phyloP scores from a whole-genome alignment of 805 yeast species.

The Alloascoidea hylecoeti region DNA sequence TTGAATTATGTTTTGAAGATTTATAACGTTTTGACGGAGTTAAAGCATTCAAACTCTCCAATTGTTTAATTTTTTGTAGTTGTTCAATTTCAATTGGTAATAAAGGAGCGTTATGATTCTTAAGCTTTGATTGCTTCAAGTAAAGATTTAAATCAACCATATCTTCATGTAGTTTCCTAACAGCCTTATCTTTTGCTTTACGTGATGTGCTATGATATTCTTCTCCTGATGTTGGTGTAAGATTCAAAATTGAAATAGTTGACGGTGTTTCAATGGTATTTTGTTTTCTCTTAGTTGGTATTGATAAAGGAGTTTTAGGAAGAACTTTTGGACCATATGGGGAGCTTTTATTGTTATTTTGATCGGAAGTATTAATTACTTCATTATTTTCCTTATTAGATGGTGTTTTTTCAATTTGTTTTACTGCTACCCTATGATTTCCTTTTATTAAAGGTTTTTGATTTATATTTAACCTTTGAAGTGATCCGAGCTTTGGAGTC shows the following conservation, averaged over 20 bases:
- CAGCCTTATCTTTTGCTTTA: not conserved
- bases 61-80: not conserved
- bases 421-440: not conserved
- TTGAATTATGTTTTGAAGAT: not conserved
- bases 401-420: not conserved
- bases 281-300: not conserved
- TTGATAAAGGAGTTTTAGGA: not conserved
- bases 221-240: not conserved
- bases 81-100: not conserved
- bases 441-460: not conserved
- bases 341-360: not conserved
- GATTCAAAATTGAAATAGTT: not conserved
- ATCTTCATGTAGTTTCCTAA: not conserved
- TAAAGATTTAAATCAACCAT: not conserved
- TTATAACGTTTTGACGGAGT: not conserved
- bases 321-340: too few species aligned
- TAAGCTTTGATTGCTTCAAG: not conserved
- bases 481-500: not conserved
- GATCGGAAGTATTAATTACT: too few species aligned
- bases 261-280: not conserved
- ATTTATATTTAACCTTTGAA: not conserved
- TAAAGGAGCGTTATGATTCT: slow-evolving; percentile 1
- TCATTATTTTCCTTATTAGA: not conserved
- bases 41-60: not conserved
- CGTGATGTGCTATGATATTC: too few species aligned